Base-by-base conservation (phyloP, 179 eudicot species). In the Beta lomatogona region DNA sequence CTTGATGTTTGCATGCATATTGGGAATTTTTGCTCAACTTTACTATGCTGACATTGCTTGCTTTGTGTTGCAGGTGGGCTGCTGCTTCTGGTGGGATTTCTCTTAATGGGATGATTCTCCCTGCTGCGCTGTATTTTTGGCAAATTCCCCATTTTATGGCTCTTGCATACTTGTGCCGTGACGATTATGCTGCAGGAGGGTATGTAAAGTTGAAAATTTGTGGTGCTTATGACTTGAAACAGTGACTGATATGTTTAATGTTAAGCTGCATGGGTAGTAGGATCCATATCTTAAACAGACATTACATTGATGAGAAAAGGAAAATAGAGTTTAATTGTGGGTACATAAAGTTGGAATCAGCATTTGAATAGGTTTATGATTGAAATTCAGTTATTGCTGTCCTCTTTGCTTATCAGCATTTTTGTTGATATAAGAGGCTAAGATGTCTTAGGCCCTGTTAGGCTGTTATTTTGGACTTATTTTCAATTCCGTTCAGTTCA, bases 61-160 rank as follows among this genome's bases (percentile, higher is more conserved):
- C 52, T 57, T 54, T 87, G 66, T 73, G 84, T 79, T 85, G 79
- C 83, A 95, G 99, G 89, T 95, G 99, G 99, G 99, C 90, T 84
- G 99, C 99, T 65, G 98, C 98, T 81, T 88, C 99, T 77, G 98
- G 99, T 65, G 87, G 86, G 82, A 81, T 95, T 70, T 87, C 98
- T 80, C 97, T 92, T 31, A 91, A 91, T 85, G 93, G 84, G 70
- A 88, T 94, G 94, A 83, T 95, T 82, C 98, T 95, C 58, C 99
- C 99, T 59, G 98, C 98, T 81, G 98, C 99, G 72, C 89, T 95
- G 31, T 95, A 95, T 78, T 95, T 95, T 92, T 95, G 99, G 99
- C 99, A 95, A 87, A 78, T 95, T 81, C 98, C 99, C 77, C 99
- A 95, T 82, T 95, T 95, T 71, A 95, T 95, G 98, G 97, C 98